phyloP scores from a whole-genome alignment of 139 green algal species.

The Diplosphaera chodatii region DNA sequence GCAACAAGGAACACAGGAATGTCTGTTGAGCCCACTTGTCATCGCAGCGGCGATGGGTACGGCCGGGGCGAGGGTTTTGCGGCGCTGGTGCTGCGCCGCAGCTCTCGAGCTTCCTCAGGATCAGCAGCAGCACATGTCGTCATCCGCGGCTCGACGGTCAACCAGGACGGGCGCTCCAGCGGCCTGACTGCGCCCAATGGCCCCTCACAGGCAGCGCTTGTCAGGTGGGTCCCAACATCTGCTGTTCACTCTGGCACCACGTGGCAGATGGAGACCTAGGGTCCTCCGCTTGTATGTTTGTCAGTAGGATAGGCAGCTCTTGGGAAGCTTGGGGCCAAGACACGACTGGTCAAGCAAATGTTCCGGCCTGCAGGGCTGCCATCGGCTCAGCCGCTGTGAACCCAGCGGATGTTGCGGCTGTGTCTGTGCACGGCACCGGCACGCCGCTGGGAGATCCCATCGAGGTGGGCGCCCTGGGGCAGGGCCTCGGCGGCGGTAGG shows the following conservation, averaged over 20 bases:
- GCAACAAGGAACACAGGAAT: too few relatives aligned
- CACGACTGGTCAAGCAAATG: too few relatives aligned
- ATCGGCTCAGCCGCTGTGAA: too few relatives aligned
- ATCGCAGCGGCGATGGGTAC: constrained; percentile 39
- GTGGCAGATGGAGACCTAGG: too few relatives aligned
- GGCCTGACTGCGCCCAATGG: constrained; percentile 78
- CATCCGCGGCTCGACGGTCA: constrained; percentile 59
- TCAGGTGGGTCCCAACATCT: too few relatives aligned
- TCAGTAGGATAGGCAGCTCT: too few relatives aligned
- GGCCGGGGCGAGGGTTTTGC: constrained; percentile 31
- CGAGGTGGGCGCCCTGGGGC: constrained; percentile 29
- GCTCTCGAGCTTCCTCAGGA: not conserved
- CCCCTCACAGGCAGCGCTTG: constrained; percentile 54
- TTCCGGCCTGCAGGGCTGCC: too few relatives aligned
- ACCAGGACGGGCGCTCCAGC: constrained; percentile 81
- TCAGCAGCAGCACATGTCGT: constrained; percentile 28
- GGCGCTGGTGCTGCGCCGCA: constrained; percentile 8
- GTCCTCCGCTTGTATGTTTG: too few relatives aligned
- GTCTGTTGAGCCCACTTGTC: not conserved
- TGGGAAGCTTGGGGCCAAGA: too few relatives aligned
- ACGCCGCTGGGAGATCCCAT: constrained; percentile 44
- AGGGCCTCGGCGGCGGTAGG: not conserved
- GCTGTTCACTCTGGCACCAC: too few relatives aligned
- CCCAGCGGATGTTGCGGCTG: not conserved
- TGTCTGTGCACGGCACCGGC: constrained; percentile 37